These are phyloP conservation scores for Salix caprea DNA, from an alignment of 345 rosid species.

Conservation along the genomic window DNA sequence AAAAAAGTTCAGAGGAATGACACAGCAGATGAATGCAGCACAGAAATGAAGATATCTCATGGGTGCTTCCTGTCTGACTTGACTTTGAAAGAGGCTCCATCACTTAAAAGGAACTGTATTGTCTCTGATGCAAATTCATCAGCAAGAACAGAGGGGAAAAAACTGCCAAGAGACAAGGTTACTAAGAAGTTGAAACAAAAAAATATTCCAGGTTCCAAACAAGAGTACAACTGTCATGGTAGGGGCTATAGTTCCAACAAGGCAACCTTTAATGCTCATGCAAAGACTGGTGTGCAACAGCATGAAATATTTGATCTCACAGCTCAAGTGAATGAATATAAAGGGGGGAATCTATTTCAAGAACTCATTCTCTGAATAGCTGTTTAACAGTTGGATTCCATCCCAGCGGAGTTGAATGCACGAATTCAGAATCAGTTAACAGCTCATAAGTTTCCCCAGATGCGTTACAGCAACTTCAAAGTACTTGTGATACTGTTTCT, in stretches of 20 bases:
- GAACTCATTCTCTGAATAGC: conserved; percentile 10
- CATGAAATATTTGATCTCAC: conserved; percentile 20
- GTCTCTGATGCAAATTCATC: conserved; percentile 12
- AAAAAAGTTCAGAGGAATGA: conserved; percentile 43
- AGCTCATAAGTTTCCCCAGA: conserved; percentile 16
- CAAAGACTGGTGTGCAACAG: conserved; percentile 13
- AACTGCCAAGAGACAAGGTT: conserved; percentile 22
- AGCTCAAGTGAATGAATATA: conserved; percentile 9
- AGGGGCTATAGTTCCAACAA: conserved; percentile 30
- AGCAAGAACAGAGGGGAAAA: conserved; percentile 22
- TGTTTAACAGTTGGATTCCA: conserved; percentile 9
- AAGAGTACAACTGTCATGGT: conserved; percentile 15
- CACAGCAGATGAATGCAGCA: conserved; percentile 12
- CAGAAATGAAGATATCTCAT: conserved; percentile 21
- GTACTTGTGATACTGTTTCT: conserved; percentile 7
- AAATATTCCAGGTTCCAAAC: conserved; percentile 26
- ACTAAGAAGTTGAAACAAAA: conserved; percentile 34
- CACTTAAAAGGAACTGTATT: conserved; percentile 20
- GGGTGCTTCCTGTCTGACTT: conserved; percentile 9
- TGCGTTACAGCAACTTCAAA: conserved; percentile 6
- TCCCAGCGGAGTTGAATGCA: not conserved
- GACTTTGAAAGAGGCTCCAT: conserved; percentile 16
- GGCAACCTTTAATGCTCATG: conserved; percentile 9
- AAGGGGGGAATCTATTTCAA: conserved; percentile 14
- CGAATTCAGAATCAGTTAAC: conserved; percentile 23